Evolutionary conservation across 2,329 filamentous ascomycete species (phyloP), one percentile per base, ranked within the genome.

Genomic region (Colletotrichum godetiae): DNA sequence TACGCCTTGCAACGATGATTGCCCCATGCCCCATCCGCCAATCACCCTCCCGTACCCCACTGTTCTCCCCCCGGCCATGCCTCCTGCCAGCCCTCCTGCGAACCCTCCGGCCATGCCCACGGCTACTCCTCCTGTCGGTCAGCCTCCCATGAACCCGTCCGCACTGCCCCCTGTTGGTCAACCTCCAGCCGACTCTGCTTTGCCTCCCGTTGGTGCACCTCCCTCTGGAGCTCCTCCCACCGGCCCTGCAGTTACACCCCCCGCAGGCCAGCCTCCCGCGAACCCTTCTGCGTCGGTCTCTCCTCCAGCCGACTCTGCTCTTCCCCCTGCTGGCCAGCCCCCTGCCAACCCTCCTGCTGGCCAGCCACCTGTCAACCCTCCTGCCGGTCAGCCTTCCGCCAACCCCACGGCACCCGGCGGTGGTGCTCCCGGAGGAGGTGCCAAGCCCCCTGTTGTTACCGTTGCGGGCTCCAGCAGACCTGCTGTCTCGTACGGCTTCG

Each of bases 1-100:
- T 74, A 70, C 77, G 57, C 81, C 80, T 78, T 68, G 75, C 59
- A 74, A 75, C 22, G 75, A 81, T 1, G 24, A 81, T 74, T 83
- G 82, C 78, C 76, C 78, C 37, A 78, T 76, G 58, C 67, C 79
- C 6, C 46, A 71, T 33, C 67, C 71, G 10, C 72, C 80, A 10
- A 46, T 37, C 10, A 35, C 67, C 0, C 27, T 53, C 6, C 29
- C 46, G n/a, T 61, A 52, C 31, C 61, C 61, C 3, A 42, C 37
- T 15, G 37, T 13, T 15, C 19, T 15, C 37, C 15, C 37, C 13
- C 37, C 37, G 37, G 37, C 37, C 37, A 8, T 42, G 15, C 37
- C 37, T 42, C 37, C 37, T 2, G 37, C 37, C 12, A 60, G 57
- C 12, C 22, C 19, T 60, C 57, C 22, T 12, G 57, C 5, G 12